phyloP scores from a whole-genome alignment of 2,329 filamentous ascomycete genomes.

The Sporothrix humicola region DNA sequence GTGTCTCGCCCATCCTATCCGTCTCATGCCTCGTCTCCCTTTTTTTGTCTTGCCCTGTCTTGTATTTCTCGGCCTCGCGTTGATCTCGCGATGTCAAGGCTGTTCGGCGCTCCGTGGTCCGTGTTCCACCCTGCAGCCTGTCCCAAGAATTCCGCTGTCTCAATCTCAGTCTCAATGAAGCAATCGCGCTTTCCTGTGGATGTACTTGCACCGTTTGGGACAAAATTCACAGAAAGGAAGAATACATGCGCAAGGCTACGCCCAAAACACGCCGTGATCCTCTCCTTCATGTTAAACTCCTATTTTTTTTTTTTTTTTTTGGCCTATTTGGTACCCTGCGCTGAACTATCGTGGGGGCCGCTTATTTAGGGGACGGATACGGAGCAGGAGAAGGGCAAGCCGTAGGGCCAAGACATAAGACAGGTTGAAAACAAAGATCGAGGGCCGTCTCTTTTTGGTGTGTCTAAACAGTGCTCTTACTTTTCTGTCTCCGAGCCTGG shows the following conservation, averaged over 20 bases:
- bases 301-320: no score
- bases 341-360: not conserved
- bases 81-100: not conserved
- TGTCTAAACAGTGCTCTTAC: no score
- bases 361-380: constrained; percentile 10
- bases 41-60: not conserved
- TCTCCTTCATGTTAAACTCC: not conserved
- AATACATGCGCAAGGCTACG: not conserved
- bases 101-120: not conserved
- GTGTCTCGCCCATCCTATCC: not conserved
- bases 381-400: constrained; percentile 6
- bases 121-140: not conserved
- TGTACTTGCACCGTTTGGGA: not conserved
- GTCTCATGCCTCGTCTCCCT: not conserved
- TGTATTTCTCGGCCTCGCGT: not conserved
- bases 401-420: constrained; percentile 1
- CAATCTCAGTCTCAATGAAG: not conserved
- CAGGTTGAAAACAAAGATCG: not conserved
- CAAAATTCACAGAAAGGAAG: not conserved
- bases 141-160: not conserved
- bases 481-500: not conserved
- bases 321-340: no score
- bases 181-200: no score
- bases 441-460: not conserved
- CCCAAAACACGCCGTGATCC: constrained; percentile 13